These are phyloP conservation scores for Physcia stellaris DNA, from an alignment of 495 filamentous ascomycete species.

Conservation along the genomic window DNA sequence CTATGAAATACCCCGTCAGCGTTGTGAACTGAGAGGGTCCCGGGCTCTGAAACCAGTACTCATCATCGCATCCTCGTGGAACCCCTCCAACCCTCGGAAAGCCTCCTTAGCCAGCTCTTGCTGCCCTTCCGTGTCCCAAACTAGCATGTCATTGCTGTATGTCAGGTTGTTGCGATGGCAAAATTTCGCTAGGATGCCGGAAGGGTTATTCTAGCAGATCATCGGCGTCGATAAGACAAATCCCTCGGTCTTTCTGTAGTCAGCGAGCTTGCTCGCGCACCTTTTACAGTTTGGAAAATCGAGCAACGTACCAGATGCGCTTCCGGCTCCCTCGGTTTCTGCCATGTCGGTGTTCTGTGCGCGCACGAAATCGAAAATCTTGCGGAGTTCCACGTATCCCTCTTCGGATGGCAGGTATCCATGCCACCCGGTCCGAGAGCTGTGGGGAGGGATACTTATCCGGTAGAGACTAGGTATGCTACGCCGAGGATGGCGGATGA, in stretches of 20 bases:
- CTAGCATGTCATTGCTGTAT: constrained; percentile 60
- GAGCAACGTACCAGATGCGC: constrained; percentile 38
- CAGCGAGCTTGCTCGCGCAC: too few species aligned
- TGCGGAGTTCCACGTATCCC: constrained; percentile 76
- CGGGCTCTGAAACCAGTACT: constrained; percentile 60
- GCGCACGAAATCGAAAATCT: constrained; percentile 70
- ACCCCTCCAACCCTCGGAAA: constrained; percentile 95
- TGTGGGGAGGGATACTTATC: constrained; percentile 83
- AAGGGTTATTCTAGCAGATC: constrained; percentile 78
- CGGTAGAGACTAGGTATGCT: constrained; percentile 88
- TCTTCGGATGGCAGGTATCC: constrained; percentile 75
- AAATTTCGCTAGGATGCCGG: constrained; percentile 56
- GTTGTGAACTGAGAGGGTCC: constrained; percentile 57
- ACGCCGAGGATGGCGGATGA: constrained; percentile 82
- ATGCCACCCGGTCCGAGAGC: constrained; percentile 68
- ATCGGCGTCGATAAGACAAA: constrained; percentile 91
- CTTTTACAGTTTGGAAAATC: constrained; percentile 20
- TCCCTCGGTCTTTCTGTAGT: constrained; percentile 34
- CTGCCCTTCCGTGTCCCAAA: constrained; percentile 63
- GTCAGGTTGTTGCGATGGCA: constrained; percentile 64
- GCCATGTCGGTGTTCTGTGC: too few species aligned
- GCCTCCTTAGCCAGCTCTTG: constrained; percentile 46
- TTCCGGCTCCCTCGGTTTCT: constrained; percentile 51
- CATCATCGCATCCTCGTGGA: constrained; percentile 85
- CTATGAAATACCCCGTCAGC: constrained; percentile 2